Conservation (phyloP, 2,329 filamentous ascomycete species). For the Grosmannia huntii region DNA sequence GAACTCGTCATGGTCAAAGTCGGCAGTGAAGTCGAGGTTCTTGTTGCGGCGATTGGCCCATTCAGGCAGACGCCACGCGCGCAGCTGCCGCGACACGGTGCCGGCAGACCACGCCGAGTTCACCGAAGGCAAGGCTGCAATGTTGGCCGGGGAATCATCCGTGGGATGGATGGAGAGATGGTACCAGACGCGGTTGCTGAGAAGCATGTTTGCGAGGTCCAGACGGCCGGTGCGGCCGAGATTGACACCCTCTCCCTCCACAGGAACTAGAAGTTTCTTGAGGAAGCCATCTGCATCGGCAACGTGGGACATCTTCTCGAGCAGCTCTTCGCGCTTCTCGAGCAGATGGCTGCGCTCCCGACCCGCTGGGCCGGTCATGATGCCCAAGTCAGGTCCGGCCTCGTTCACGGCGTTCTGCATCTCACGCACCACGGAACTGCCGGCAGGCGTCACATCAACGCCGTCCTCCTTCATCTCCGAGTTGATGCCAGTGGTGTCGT, state of each 20-base stretch:
- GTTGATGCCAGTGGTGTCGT: conserved; percentile 87
- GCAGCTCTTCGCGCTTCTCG: conserved; percentile 68
- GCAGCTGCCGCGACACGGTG: conserved; percentile 80
- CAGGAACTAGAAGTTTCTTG: conserved; percentile 67
- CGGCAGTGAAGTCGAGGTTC: conserved; percentile 86
- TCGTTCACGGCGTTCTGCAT: conserved; percentile 73
- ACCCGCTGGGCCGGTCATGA: conserved; percentile 52
- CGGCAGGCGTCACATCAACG: conserved; percentile 57
- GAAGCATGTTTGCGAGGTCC: conserved; percentile 60
- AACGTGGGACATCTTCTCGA: conserved; percentile 79
- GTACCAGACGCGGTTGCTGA: conserved; percentile 87
- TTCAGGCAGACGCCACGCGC: conserved; percentile 85
- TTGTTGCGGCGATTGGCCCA: conserved; percentile 93
- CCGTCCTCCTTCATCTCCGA: conserved; percentile 95
- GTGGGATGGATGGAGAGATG: conserved; percentile 86
- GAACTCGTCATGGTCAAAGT: conserved; percentile 93
- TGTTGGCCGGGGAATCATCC: conserved; percentile 64
- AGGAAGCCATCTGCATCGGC: conserved; percentile 74
- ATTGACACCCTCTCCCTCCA: conserved; percentile 64
- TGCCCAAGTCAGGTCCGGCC: conserved; percentile 66
- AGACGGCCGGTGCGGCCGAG: conserved; percentile 68
- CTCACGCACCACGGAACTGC: conserved; percentile 74
- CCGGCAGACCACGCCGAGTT: conserved; percentile 90
- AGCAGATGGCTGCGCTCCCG: conserved; percentile 65
- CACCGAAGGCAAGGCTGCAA: conserved; percentile 58